Percentiles rank a stretch among this genome's conserved stretches.
phyloP scores from a whole-genome alignment of 2,329 filamentous ascomycete genomes.

The Fusarium humuli region DNA sequence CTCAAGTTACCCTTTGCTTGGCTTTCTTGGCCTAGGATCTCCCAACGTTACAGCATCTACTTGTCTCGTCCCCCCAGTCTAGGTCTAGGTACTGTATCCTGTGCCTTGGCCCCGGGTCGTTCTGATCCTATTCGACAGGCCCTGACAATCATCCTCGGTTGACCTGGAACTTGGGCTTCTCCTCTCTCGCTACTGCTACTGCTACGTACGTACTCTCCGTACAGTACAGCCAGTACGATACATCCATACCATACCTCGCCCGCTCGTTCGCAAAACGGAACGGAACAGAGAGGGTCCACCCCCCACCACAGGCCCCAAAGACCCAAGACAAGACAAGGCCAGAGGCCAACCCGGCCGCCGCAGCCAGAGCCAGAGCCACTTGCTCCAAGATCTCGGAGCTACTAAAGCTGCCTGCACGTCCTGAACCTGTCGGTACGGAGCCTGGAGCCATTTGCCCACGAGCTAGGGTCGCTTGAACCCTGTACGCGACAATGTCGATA shows the following conservation, averaged over 20 bases:
- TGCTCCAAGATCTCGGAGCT: slow-evolving; percentile 50
- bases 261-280: slow-evolving; percentile 26
- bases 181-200: slow-evolving; percentile 6
- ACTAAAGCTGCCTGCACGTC: slow-evolving; percentile 49
- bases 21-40: slow-evolving; percentile 15
- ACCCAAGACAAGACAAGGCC: slow-evolving; percentile 40
- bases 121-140: slow-evolving; percentile 25
- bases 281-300: slow-evolving; percentile 45
- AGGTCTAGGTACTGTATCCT: slow-evolving; percentile 11
- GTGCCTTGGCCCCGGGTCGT: slow-evolving; percentile 35
- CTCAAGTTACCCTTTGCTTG: slow-evolving; percentile 14
- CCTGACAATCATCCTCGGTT: slow-evolving; percentile 28
- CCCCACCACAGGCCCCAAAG: slow-evolving; percentile 42
- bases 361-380: slow-evolving; percentile 38
- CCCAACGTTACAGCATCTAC: slow-evolving; percentile 18
- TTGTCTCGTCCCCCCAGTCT: slow-evolving; percentile 13
- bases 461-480: slow-evolving; percentile 53
- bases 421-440: slow-evolving; percentile 48
- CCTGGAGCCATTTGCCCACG: slow-evolving; percentile 48
- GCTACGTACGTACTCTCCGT: background rate
- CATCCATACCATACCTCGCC: background rate
- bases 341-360: slow-evolving; percentile 42
- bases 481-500: slow-evolving; percentile 63
- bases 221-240: background rate
- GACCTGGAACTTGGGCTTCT: slow-evolving; percentile 30